phyloP scores from a whole-genome alignment of 2,329 filamentous ascomycete species.

The Colletotrichum sp. region DNA sequence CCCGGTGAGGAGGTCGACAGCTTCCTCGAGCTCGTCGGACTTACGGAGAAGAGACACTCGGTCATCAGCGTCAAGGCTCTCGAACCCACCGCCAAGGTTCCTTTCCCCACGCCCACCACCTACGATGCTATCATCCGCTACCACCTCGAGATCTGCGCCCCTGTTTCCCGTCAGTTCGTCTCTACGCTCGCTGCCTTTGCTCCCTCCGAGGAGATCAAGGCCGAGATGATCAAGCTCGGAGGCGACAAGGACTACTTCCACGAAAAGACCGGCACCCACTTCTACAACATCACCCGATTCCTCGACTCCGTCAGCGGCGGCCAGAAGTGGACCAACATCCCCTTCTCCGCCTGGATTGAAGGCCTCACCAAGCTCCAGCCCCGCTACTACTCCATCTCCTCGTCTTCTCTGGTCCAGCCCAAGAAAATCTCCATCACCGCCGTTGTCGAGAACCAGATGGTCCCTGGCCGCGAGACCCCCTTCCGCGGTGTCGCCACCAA shows the following conservation, averaged over 20 bases:
- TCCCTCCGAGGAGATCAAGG: constrained; percentile 82
- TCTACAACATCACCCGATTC: constrained; percentile 89
- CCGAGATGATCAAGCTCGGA: constrained; percentile 87
- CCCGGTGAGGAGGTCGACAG: constrained; percentile 90
- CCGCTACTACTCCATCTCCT: constrained; percentile 99
- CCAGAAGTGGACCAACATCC: constrained; percentile 80
- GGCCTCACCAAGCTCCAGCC: constrained; percentile 94
- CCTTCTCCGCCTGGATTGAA: constrained; percentile 95
- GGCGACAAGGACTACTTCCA: constrained; percentile 96
- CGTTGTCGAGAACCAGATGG: constrained; percentile 83
- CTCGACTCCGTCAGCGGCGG: constrained; percentile 75
- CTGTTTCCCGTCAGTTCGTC: constrained; percentile 95
- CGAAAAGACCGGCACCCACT: constrained; percentile 78
- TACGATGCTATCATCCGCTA: constrained; percentile 94
- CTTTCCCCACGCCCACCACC: constrained; percentile 95
- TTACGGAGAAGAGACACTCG: constrained; percentile 76
- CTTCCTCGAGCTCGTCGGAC: constrained; percentile 79
- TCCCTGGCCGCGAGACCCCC: constrained; percentile 76
- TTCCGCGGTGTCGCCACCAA: constrained; percentile 97
- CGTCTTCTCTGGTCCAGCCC: constrained; percentile 91
- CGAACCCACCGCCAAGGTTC: constrained; percentile 95
- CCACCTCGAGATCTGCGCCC: constrained; percentile 95
- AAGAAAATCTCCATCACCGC: constrained; percentile 95
- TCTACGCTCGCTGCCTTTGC: constrained; percentile 87
- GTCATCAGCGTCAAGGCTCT: constrained; percentile 91